Percentiles rank a stretch among this genome's conserved stretches.
phyloP scores from a whole-genome alignment of 1,139 yeast species.

The Lodderomyces parapsilosis region DNA sequence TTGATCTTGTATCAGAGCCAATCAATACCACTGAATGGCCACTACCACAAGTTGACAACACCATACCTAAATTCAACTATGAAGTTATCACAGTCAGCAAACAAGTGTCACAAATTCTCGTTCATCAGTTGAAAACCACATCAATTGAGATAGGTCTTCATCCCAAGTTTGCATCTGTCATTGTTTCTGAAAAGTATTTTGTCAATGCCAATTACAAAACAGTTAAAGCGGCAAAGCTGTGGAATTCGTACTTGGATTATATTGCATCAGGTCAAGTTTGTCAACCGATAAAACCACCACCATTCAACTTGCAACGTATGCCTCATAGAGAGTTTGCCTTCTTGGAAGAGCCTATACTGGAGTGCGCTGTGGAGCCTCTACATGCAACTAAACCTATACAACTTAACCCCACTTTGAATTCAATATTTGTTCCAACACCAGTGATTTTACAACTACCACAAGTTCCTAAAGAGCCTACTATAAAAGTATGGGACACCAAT shows the following conservation, averaged over 20 bases:
- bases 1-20: not conserved
- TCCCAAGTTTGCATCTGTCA: not conserved
- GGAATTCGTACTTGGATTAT: not conserved
- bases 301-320: not conserved
- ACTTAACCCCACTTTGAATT: not conserved
- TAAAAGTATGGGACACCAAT: not conserved
- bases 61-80: conserved; percentile 2
- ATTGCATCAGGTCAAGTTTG: not conserved
- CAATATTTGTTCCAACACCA: not conserved
- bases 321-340: not conserved
- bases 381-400: not conserved
- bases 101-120: not conserved
- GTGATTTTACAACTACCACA: not conserved
- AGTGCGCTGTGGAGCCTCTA: too few relatives aligned
- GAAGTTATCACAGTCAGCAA: not conserved
- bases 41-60: not conserved
- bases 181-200: conserved; percentile 1
- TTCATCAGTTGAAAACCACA: not conserved
- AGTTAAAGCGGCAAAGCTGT: not conserved
- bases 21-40: not conserved
- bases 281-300: not conserved
- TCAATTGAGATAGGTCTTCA: not conserved
- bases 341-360: not conserved
- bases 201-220: not conserved
- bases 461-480: not conserved